Conservation (phyloP, 768 basidiomycete species). For the Kwoniella pini region DNA sequence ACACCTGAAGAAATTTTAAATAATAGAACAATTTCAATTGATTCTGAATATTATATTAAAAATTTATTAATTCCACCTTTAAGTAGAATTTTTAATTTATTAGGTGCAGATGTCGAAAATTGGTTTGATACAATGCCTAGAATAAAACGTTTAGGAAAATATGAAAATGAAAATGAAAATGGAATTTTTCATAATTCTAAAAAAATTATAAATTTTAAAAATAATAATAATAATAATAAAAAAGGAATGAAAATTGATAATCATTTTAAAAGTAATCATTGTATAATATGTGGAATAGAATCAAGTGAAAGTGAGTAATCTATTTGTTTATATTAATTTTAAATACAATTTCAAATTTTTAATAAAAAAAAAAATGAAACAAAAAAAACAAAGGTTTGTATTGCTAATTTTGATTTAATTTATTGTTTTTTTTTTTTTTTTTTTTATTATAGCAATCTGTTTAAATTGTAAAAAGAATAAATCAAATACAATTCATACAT, state of each 20-base stretch:
- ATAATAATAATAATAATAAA: constrained; percentile 64
- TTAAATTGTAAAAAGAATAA: constrained; percentile 62
- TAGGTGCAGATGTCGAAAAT: constrained; percentile 78
- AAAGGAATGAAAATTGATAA: constrained; percentile 63
- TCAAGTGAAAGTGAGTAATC: constrained; percentile 61
- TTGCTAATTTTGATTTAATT: too few relatives aligned
- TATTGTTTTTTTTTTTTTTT: too few relatives aligned
- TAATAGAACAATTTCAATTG: constrained; percentile 67
- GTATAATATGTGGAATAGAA: constrained; percentile 66
- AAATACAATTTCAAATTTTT: not conserved
- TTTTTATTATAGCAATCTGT: constrained; percentile 59
- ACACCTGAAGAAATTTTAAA: constrained; percentile 70
- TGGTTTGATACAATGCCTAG: constrained; percentile 92
- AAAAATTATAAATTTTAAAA: constrained; percentile 64
- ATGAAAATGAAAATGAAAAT: constrained; percentile 52
- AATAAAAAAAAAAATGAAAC: not conserved
- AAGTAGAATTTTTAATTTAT: constrained; percentile 83
- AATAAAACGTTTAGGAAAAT: constrained; percentile 56
- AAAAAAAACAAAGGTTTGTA: too few relatives aligned
- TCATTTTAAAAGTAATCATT: constrained; percentile 71
- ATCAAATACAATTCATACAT: constrained; percentile 62
- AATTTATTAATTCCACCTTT: constrained; percentile 84
- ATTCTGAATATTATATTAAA: constrained; percentile 84
- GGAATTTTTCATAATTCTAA: not conserved
- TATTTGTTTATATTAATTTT: not conserved